Base-by-base conservation (phyloP, 1,284 basidiomycete genomes). In the Trametes versicolor region DNA sequence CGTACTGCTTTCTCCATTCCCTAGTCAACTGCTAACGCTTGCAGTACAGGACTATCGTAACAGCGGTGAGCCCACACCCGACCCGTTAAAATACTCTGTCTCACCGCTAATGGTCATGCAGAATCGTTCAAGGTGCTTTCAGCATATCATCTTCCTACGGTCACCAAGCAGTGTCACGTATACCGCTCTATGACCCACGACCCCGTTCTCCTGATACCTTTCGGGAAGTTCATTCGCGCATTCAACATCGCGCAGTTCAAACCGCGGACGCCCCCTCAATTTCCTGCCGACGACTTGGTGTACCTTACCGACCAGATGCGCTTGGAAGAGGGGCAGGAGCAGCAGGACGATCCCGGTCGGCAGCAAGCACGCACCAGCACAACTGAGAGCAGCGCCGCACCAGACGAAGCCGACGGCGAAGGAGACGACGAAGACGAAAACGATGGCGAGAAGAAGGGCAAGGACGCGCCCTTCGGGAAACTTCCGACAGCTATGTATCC, bases 91-190 rank as follows among this genome's bases (percentile, higher is more conserved):
- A 12, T 13, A 17, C 4, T n/a, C 13, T 10, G 21, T 51, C 25
- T 49, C 36, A 13, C 21, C 50, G 19, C 47, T 15, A 29, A 13
- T 25, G 48, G 37, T 19, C 41, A 9, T 25, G n/a, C 49, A 81
- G 90, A 85, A 43, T 90, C 89, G 0, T 90, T 89, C 78, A 90
- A 86, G 66, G 70, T 90, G 23, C 76, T 90, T 17, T 82, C 89
- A 1, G 80, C 80, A 10, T 77, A 81, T 58, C 76, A 81, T 10
- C 81, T 88, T 61, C 82, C 83, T 2, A 73, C 78, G 48, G 72
- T 74, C 13, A 71, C 75, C 37, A 76, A 73, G 13, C 81, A 84
- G 41, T 67, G 88, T 45, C 77, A 82, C 53, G 69, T 87, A 19
- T 84, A 80, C 66, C 79, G 81, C 36, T 80, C 82, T 1, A 73